phyloP scores from a whole-genome alignment of 257 asterid genomes.

The Solanum arcanum region DNA sequence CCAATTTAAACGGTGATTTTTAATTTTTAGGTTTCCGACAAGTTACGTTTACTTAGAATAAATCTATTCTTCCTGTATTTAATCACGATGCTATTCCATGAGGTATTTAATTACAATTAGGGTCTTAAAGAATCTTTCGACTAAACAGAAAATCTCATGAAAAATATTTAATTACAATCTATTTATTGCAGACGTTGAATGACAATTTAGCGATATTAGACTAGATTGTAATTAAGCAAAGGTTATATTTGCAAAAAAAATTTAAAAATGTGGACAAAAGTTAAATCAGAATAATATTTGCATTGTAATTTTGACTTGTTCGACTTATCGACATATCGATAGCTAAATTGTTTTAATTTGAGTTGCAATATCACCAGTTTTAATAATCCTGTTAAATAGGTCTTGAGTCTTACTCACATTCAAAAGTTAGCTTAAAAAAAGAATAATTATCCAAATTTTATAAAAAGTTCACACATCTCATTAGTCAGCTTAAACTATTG shows the following conservation, averaged over 20 bases:
- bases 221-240: not conserved
- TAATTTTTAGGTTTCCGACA: not conserved
- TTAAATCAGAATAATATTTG: not conserved
- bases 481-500: not conserved
- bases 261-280: not conserved
- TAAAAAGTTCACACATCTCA: not conserved
- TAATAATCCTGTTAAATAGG: no score
- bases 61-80: not conserved
- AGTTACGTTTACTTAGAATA: not conserved
- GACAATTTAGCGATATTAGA: not conserved
- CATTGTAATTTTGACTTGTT: not conserved
- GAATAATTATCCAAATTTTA: no score
- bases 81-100: not conserved
- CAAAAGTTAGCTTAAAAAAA: not conserved
- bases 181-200: not conserved
- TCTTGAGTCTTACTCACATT: rapidly evolving
- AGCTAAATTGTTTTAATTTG: not conserved
- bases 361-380: not conserved
- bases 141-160: not conserved
- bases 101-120: not conserved
- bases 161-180: not conserved
- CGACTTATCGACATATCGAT: not conserved
- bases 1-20: not conserved
- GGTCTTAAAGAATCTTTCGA: not conserved
- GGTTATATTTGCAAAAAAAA: not conserved